Evolutionary conservation across 2,329 filamentous ascomycete genomes (phyloP).

Genomic region (Aspergillus hiratsukae): DNA sequence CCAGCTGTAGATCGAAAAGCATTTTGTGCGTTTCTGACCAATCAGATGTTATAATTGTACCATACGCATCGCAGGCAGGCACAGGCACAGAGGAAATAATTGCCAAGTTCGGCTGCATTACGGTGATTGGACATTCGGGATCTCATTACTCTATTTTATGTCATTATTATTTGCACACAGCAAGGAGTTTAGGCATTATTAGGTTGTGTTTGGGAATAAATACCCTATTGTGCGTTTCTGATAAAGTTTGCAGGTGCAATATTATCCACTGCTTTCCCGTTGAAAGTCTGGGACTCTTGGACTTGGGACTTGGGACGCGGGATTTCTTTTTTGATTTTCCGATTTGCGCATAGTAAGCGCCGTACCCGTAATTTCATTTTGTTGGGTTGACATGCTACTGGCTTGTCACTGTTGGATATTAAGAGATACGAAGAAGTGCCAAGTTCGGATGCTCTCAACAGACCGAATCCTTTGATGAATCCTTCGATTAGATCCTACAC

Average conservation of each 20-base stretch:
- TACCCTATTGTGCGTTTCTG: not conserved
- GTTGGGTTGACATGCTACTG: not conserved
- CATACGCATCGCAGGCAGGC: not conserved
- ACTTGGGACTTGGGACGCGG: too few species aligned
- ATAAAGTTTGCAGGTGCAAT: not conserved
- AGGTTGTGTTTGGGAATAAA: too few species aligned
- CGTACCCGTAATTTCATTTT: not conserved
- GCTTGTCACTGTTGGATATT: too few species aligned
- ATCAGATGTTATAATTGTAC: constrained; percentile 8
- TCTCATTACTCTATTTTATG: too few species aligned
- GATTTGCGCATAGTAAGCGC: not conserved
- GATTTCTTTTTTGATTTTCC: not conserved
- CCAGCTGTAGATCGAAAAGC: constrained; percentile 24
- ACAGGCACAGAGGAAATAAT: not conserved
- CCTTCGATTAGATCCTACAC: too few species aligned
- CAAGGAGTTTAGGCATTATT: too few species aligned
- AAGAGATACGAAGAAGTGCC: too few species aligned
- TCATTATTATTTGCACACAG: too few species aligned
- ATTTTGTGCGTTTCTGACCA: constrained; percentile 29
- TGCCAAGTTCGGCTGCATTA: not conserved
- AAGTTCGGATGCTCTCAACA: too few species aligned
- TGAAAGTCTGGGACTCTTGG: too few species aligned
- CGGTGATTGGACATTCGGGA: not conserved
- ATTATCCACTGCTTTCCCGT: too few species aligned
- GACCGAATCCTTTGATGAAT: too few species aligned